These are phyloP conservation scores for Xylona heveae DNA, from an alignment of 495 filamentous ascomycete genomes.

Conservation along the genomic window DNA sequence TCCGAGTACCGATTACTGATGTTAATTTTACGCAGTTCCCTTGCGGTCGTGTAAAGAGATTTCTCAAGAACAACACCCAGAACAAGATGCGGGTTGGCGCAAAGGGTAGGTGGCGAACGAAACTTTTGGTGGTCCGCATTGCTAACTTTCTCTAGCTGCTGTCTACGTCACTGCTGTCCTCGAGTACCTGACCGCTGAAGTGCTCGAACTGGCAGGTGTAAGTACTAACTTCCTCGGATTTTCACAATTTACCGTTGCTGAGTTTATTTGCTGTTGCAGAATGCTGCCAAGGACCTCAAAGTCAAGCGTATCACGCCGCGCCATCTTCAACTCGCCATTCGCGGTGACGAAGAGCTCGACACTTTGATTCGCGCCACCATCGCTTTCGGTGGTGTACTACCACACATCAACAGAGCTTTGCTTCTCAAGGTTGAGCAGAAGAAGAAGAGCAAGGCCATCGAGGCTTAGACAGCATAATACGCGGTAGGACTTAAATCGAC, in stretches of 20 bases:
- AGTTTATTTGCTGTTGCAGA: slow-evolving; percentile 20
- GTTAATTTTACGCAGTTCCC: slow-evolving; percentile 50
- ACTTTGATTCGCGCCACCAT: slow-evolving; percentile 95
- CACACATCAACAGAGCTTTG: slow-evolving; percentile 95
- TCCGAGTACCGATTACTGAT: too few relatives aligned
- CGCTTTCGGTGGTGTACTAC: slow-evolving; percentile 92
- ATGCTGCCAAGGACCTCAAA: slow-evolving; percentile 97
- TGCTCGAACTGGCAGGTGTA: slow-evolving; percentile 84
- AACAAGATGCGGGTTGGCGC: slow-evolving; percentile 99
- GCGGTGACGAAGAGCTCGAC: slow-evolving; percentile 94
- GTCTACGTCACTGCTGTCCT: slow-evolving; percentile 97
- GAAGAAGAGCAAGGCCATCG: slow-evolving; percentile 71
- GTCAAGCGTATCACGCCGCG: slow-evolving; percentile 99
- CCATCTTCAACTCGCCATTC: slow-evolving; percentile 93
- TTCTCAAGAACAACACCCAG: slow-evolving; percentile 96
- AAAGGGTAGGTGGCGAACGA: slow-evolving; percentile 35
- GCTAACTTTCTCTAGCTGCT: slow-evolving; percentile 33
- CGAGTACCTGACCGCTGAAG: slow-evolving; percentile 96
- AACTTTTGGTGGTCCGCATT: background rate
- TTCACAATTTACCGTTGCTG: slow-evolving; percentile 5
- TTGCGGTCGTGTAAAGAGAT: slow-evolving; percentile 98
- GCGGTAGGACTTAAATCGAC: too few relatives aligned
- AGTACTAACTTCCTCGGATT: slow-evolving; percentile 12
- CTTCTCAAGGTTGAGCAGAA: slow-evolving; percentile 98
- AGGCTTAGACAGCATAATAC: slow-evolving; percentile 18